phyloP scores from a whole-genome alignment of 768 basidiomycete species.

The Paxillus involutus region DNA sequence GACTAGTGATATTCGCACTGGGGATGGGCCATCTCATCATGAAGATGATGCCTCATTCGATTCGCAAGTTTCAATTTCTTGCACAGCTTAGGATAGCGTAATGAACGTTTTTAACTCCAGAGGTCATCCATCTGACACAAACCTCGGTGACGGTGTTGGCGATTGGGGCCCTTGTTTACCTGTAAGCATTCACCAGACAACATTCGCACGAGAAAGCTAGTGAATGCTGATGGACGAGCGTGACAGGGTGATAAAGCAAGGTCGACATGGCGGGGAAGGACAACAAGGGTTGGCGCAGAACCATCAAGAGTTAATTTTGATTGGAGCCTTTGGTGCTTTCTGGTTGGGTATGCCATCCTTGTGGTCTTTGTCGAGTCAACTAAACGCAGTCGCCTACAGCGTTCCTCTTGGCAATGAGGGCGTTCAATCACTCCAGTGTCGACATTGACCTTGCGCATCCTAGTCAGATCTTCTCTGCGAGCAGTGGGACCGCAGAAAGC shows the following conservation, averaged over 20 bases:
- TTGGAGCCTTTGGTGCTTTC: constrained; percentile 69
- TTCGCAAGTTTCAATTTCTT: constrained; percentile 27
- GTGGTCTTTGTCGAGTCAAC: constrained; percentile 1
- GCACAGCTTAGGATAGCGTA: constrained; percentile 3
- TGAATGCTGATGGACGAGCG: background rate
- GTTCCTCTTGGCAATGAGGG: constrained; percentile 42
- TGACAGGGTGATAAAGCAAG: constrained; percentile 65
- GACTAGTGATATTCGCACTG: constrained; percentile 47
- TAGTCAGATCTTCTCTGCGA: constrained; percentile 31
- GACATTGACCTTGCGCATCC: constrained; percentile 31
- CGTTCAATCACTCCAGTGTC: constrained; percentile 32
- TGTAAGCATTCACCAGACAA: constrained; percentile 45
- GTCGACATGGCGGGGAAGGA: constrained; percentile 49
- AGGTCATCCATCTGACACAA: constrained; percentile 67
- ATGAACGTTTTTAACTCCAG: constrained; percentile 33
- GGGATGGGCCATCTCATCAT: constrained; percentile 51
- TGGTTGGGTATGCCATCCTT: constrained; percentile 63
- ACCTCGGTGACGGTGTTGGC: constrained; percentile 72
- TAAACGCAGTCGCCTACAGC: constrained; percentile 26
- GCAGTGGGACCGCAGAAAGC: constrained; percentile 33
- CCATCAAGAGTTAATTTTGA: constrained; percentile 74
- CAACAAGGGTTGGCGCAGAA: constrained; percentile 60
- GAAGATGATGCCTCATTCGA: constrained; percentile 40
- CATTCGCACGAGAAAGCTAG: background rate
- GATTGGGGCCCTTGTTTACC: constrained; percentile 59